Percentiles rank a stretch among this genome's conserved stretches.
These are phyloP conservation scores for Ophiostoma perfectum DNA, from an alignment of 2,329 filamentous ascomycete genomes.

Conservation along the genomic window DNA sequence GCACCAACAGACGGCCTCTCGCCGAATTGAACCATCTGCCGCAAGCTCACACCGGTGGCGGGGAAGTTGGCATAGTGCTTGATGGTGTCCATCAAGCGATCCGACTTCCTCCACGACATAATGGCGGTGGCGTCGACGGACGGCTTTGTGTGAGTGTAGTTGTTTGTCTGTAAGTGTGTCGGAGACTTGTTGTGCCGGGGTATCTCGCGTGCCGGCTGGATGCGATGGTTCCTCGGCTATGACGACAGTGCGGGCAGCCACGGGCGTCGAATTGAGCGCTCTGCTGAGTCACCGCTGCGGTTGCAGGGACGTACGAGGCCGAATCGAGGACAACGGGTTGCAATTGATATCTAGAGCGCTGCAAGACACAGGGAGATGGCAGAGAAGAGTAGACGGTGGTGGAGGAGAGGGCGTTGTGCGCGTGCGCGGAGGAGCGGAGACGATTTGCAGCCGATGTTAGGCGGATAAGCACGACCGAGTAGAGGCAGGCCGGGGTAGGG, in stretches of 20 bases:
- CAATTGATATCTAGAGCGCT: neutral
- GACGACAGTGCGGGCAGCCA: conserved; percentile 16
- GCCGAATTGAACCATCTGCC: conserved; percentile 99
- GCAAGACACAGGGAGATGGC: neutral
- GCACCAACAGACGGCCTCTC: conserved; percentile 85
- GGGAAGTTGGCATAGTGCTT: conserved; percentile 95
- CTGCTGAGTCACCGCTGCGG: conserved; percentile 3
- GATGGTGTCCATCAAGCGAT: conserved; percentile 93
- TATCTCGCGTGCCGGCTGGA: neutral
- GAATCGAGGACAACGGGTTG: neutral
- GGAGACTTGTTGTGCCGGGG: neutral
- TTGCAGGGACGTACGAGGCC: conserved; percentile 16
- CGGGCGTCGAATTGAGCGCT: neutral
- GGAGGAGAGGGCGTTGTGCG: conserved; percentile 9
- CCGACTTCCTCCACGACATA: conserved; percentile 93
- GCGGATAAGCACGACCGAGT: conserved; percentile 21
- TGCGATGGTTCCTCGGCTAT: conserved; percentile 14
- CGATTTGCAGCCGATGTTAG: conserved; percentile 13
- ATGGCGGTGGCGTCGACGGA: conserved; percentile 30
- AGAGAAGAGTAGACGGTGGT: neutral
- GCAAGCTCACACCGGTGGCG: conserved; percentile 88
- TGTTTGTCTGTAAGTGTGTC: neutral
- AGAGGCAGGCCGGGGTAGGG: neutral
- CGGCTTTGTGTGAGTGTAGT: neutral
- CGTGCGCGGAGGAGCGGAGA: conserved; percentile 16